These are phyloP conservation scores for Sphaceloma murrayae DNA, from an alignment of 2,329 filamentous ascomycete genomes.

Conservation along the genomic window DNA sequence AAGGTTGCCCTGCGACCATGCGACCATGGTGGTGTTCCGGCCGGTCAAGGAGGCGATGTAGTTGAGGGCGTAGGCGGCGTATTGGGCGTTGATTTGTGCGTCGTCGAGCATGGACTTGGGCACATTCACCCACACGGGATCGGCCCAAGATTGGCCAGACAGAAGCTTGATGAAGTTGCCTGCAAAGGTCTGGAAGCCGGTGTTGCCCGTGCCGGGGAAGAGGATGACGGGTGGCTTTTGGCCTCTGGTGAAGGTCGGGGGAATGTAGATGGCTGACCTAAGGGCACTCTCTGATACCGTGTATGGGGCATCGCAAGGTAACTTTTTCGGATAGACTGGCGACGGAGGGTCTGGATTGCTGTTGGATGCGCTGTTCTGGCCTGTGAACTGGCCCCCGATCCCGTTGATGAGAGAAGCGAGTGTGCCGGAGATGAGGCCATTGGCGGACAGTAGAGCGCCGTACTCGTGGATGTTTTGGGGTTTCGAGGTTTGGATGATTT, in stretches of 20 bases:
- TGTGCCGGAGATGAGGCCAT: conserved; percentile 26
- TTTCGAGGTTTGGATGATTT: conserved; percentile 20
- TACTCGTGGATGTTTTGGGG: conserved; percentile 25
- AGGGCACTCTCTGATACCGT: conserved; percentile 38
- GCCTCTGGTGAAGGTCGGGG: conserved; percentile 40
- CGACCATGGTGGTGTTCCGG: conserved; percentile 38
- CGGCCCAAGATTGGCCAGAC: conserved; percentile 33
- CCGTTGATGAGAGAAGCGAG: conserved; percentile 19
- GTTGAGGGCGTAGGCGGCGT: conserved; percentile 50
- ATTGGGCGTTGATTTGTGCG: conserved; percentile 45
- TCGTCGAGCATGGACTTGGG: conserved; percentile 41
- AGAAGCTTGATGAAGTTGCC: conserved; percentile 44
- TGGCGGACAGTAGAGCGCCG: conserved; percentile 23
- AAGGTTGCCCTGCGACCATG: conserved; percentile 48
- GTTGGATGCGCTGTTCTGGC: conserved; percentile 25
- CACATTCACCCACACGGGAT: conserved; percentile 49
- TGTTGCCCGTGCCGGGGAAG: conserved; percentile 45
- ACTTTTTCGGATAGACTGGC: conserved; percentile 32
- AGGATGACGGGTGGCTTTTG: conserved; percentile 42
- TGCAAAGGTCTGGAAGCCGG: conserved; percentile 38
- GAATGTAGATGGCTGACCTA: conserved; percentile 45
- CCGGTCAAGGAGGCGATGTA: conserved; percentile 40
- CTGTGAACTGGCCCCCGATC: conserved; percentile 22
- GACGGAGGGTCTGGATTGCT: conserved; percentile 23
- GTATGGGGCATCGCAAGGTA: conserved; percentile 40